Conservation (phyloP, 2,329 filamentous ascomycete species). For the Aspergillus hortae region DNA sequence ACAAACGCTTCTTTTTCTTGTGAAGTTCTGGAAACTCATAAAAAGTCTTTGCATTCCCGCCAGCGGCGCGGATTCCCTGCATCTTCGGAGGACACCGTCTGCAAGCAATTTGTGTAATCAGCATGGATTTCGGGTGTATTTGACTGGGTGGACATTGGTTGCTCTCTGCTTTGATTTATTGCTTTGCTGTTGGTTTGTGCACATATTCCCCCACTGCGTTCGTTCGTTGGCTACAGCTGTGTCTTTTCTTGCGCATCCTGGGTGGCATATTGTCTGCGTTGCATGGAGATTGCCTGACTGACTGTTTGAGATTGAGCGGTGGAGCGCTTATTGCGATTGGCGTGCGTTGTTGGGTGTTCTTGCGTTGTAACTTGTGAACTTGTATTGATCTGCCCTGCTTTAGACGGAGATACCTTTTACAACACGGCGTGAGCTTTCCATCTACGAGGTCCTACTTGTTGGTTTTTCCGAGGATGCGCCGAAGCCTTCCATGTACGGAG, state of each 20-base stretch:
- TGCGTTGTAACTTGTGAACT: too few species aligned
- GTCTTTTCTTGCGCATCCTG: neutral
- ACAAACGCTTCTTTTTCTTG: neutral
- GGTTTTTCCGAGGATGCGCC: too few species aligned
- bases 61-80: conserved; percentile 7
- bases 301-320: neutral
- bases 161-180: neutral
- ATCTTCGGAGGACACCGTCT: conserved; percentile 6
- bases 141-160: conserved; percentile 4
- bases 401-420: too few species aligned
- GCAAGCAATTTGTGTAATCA: conserved; percentile 6
- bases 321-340: neutral
- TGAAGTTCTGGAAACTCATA: neutral
- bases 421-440: too few species aligned
- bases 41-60: conserved; percentile 5
- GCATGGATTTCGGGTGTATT: conserved; percentile 8
- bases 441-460: too few species aligned
- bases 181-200: neutral
- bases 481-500: too few species aligned
- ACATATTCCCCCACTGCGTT: neutral
- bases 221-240: neutral
- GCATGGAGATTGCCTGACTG: neutral
- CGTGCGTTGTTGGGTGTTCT: too few species aligned
- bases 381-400: too few species aligned
- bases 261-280: neutral